Conservation (phyloP, 2,329 filamentous ascomycete species). For the Tolypocladium tropicale region DNA sequence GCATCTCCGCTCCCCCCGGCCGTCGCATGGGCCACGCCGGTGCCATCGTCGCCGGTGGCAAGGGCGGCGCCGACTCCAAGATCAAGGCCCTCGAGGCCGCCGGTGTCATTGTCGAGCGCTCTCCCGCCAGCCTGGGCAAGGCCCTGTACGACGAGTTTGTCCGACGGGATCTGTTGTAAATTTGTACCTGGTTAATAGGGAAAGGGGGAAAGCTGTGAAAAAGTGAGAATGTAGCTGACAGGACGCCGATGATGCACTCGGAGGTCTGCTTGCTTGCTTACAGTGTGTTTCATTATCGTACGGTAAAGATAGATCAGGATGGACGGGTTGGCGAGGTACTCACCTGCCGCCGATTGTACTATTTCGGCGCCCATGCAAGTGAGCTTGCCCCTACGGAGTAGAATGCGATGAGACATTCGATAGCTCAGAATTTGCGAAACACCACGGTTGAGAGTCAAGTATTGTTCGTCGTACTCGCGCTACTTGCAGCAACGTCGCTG, state of each 20-base stretch:
- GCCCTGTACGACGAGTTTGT: slow-evolving; percentile 92
- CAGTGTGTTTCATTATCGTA: slow-evolving; percentile 18
- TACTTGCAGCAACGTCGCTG: neutral
- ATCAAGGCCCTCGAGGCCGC: slow-evolving; percentile 88
- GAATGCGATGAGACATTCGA: neutral
- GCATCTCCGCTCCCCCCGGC: slow-evolving; percentile 93
- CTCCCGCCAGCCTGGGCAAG: slow-evolving; percentile 85
- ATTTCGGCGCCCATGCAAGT: neutral
- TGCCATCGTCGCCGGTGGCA: slow-evolving; percentile 94
- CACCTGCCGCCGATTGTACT: neutral
- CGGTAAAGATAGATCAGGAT: slow-evolving; percentile 22
- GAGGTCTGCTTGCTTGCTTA: slow-evolving; percentile 9
- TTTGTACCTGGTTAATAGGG: neutral
- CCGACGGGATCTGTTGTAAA: slow-evolving; percentile 85
- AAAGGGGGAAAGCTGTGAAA: slow-evolving; percentile 1
- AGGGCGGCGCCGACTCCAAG: slow-evolving; percentile 97
- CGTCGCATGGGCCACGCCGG: slow-evolving; percentile 98
- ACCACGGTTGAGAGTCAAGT: neutral
- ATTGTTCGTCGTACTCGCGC: neutral
- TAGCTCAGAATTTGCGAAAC: neutral
- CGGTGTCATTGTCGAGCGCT: slow-evolving; percentile 93
- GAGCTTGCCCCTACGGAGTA: neutral
- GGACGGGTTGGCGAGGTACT: neutral
- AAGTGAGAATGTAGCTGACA: slow-evolving; percentile 9
- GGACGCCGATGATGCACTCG: slow-evolving; percentile 10